Evolutionary conservation across 2,329 filamentous ascomycete species (phyloP).

Genomic region (Aureobasidium namibiae): DNA sequence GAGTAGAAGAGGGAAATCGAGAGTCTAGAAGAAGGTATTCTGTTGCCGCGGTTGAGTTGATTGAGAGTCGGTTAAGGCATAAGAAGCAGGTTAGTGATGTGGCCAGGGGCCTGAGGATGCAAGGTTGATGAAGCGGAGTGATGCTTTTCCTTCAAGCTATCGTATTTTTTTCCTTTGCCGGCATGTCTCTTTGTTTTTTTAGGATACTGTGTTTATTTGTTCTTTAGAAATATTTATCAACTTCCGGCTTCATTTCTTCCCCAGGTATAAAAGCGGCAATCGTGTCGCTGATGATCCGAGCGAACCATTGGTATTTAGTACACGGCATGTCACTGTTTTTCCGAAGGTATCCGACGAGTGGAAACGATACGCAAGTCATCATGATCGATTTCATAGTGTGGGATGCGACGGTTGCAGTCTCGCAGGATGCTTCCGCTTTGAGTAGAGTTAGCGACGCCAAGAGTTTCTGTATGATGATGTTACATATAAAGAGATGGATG

Average conservation of each 20-base stretch:
- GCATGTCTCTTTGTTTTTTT: too few relatives aligned
- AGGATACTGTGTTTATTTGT: too few relatives aligned
- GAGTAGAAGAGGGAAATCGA: background rate
- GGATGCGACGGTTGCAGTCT: too few relatives aligned
- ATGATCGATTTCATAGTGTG: background rate
- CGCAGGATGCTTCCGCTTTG: constrained; percentile 2
- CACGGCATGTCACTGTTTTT: background rate
- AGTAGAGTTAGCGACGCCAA: background rate
- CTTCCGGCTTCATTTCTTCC: too few relatives aligned
- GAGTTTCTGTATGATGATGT: too few relatives aligned
- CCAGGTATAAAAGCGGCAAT: too few relatives aligned
- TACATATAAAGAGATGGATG: too few relatives aligned
- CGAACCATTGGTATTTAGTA: too few relatives aligned
- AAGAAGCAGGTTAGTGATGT: background rate
- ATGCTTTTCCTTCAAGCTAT: background rate
- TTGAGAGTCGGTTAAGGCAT: constrained; percentile 17
- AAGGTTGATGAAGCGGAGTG: background rate
- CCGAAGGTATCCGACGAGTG: background rate
- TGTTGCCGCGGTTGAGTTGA: constrained; percentile 20
- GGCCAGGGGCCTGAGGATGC: background rate
- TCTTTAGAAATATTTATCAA: too few relatives aligned
- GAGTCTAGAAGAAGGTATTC: constrained; percentile 22
- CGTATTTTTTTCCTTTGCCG: background rate
- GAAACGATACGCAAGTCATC: background rate
- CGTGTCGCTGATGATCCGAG: too few relatives aligned